These are phyloP conservation scores for Alternaria viburni DNA, from an alignment of 2,329 filamentous ascomycete genomes.

Conservation along the genomic window DNA sequence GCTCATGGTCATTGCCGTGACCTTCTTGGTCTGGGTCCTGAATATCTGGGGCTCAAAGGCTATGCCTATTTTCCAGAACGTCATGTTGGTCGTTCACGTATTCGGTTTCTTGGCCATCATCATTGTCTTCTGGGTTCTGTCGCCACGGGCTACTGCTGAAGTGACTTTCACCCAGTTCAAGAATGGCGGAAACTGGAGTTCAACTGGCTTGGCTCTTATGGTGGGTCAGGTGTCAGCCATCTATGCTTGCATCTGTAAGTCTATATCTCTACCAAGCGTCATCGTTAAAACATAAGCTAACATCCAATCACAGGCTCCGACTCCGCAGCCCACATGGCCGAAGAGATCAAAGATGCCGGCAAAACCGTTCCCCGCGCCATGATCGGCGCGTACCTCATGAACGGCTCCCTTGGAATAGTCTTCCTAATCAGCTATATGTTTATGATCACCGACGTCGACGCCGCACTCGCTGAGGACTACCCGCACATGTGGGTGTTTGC, in stretches of 20 bases:
- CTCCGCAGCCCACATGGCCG: constrained; percentile 52
- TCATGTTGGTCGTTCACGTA: constrained; percentile 50
- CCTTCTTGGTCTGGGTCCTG: constrained; percentile 51
- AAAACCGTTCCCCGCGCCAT: constrained; percentile 51
- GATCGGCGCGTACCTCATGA: constrained; percentile 50
- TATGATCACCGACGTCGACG: constrained; percentile 40
- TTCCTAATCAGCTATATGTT: constrained; percentile 44
- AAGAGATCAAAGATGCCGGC: constrained; percentile 53
- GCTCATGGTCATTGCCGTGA: constrained; percentile 56
- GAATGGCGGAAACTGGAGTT: constrained; percentile 50
- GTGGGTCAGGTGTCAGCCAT: constrained; percentile 51
- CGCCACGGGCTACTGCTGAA: constrained; percentile 38
- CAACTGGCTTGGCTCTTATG: constrained; percentile 47
- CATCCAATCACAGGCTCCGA: constrained; percentile 41
- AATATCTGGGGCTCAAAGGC: constrained; percentile 46
- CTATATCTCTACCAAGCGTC: background rate
- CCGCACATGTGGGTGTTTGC: constrained; percentile 46
- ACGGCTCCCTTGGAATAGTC: constrained; percentile 45
- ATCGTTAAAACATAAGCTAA: constrained; percentile 7
- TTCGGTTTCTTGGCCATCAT: constrained; percentile 55
- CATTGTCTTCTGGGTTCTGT: constrained; percentile 46
- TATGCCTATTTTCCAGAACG: constrained; percentile 45
- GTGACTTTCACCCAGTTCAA: constrained; percentile 44
- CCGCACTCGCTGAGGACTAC: constrained; percentile 40
- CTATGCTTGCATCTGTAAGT: constrained; percentile 43